Evolutionary conservation across 371 early-diverging fungal genomes (phyloP), one percentile per base, ranked within the genome.

Genomic region (Syncephalis fuscata): DNA sequence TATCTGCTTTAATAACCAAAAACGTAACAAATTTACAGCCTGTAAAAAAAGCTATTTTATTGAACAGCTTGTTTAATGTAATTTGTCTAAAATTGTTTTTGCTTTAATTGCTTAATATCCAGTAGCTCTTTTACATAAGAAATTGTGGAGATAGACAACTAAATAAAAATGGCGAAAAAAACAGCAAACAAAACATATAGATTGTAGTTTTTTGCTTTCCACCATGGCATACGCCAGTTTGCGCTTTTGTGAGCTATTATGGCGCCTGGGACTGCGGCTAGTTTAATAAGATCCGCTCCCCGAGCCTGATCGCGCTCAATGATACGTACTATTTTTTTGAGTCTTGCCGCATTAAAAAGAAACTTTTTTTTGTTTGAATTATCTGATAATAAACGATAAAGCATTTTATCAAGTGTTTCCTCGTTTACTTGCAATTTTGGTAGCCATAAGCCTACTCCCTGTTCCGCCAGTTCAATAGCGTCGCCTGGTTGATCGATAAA

Each of bases 401-500:
- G 44, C 20, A 14, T 22, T 4, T 19, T 14, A 21, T 44, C 11
- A 19, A 44, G 19, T 11, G 21, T 44, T 4, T 24, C 24, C 11
- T 19, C 14, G 11, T 16, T 44, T 24, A 44, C 11, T 11, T 32
- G 4, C 11, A 11, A 7, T 5, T 16, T 22, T 17, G 19, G 22
- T 14, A 44, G 19, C 9, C 19, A 22, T 14, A 44, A 22, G 11
- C 7, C 32, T 4, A 11, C 32, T 7, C 32, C 32, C 32, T 7
- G 4, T 11, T 32, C 32, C 7, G 32, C 11, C 32, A 32, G 4
- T 11, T 32, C 11, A 11, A 32, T 7, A 2, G 51, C 51, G 25
- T 51, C 45, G 2, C 38, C 8, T 14, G 39, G 41, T 22, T 52
- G 52, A 26, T 52, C 52, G 21, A n/a, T 25, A 25, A 43, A n/a